These are phyloP conservation scores for Penicillium concentricum DNA, from an alignment of 2,329 filamentous ascomycete species.

Conservation along the genomic window DNA sequence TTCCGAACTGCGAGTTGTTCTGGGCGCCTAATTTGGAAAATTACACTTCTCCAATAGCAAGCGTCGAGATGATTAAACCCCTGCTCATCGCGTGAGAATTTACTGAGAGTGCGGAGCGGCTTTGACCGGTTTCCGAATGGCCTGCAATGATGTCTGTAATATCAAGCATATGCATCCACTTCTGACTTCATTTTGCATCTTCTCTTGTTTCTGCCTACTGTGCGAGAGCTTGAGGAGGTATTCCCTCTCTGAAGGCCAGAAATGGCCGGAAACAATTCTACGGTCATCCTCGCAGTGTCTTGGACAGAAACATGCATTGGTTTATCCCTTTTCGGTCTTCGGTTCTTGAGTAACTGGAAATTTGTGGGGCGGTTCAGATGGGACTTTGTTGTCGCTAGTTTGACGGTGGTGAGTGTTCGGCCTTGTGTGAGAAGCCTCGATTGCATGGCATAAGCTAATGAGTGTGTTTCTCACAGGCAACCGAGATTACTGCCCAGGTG, in stretches of 20 bases:
- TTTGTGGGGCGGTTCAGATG: conserved; percentile 17
- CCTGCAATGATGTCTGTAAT: background rate
- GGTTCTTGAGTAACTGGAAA: conserved; percentile 19
- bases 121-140: background rate
- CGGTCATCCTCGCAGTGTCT: conserved; percentile 11
- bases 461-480: background rate
- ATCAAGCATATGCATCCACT: background rate
- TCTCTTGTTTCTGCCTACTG: background rate
- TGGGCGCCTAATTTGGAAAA: background rate
- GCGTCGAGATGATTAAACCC: background rate
- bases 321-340: conserved; percentile 15
- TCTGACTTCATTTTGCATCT: background rate
- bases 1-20: background rate
- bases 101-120: background rate
- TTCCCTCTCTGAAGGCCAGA: background rate
- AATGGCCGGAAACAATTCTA: background rate
- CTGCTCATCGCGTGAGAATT: background rate
- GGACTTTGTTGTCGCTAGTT: conserved; percentile 16
- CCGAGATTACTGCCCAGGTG: conserved; percentile 6
- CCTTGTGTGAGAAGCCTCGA: background rate
- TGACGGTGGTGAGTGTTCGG: conserved; percentile 16
- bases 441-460: background rate
- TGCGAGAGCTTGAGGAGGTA: background rate
- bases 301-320: conserved; percentile 20
- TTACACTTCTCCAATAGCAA: background rate